A percentile compares a stretch with the other conserved stretches of the same genome.
Evolutionary conservation across 768 basidiomycete species (phyloP).

Genomic region (Erythrobasidium yunnanense): DNA sequence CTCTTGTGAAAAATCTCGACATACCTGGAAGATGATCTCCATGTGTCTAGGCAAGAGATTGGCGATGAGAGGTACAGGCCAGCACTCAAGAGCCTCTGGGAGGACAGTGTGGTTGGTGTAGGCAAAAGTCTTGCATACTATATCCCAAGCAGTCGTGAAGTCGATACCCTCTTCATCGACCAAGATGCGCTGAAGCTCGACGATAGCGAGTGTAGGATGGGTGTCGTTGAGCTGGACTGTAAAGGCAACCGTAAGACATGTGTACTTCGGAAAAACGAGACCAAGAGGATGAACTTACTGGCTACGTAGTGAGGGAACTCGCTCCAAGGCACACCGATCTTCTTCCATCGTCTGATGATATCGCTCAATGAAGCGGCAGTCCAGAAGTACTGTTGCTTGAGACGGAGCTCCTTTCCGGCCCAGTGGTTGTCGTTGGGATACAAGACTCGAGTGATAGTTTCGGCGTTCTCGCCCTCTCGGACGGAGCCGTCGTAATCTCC

Average conservation of each 20-base stretch:
- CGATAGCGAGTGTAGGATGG: conserved; percentile 87
- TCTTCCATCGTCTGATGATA: conserved; percentile 85
- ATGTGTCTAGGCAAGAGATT: conserved; percentile 51
- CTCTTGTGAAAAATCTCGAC: too few species aligned
- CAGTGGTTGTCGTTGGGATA: conserved; percentile 83
- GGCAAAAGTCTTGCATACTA: conserved; percentile 80
- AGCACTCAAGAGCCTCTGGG: conserved; percentile 60
- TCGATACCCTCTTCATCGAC: conserved; percentile 75
- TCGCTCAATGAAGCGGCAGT: conserved; percentile 62
- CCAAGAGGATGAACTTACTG: too few species aligned
- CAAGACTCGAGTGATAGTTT: conserved; percentile 83
- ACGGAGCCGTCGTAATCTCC: conserved; percentile 88
- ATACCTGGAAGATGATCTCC: conserved; percentile 75
- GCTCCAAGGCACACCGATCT: conserved; percentile 64
- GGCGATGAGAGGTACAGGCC: conserved; percentile 69
- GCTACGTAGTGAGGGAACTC: conserved; percentile 57
- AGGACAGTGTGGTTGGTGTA: conserved; percentile 94
- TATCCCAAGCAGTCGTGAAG: conserved; percentile 78
- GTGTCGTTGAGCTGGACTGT: conserved; percentile 97
- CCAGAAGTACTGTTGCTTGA: conserved; percentile 89
- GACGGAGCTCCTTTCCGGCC: conserved; percentile 56
- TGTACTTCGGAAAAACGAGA: too few species aligned
- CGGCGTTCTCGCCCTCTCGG: conserved; percentile 75
- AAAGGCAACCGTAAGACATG: too few species aligned
- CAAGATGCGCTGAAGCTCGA: conserved; percentile 80